Conservation (phyloP, 2,329 filamentous ascomycete genomes). For the Calycina marina region DNA sequence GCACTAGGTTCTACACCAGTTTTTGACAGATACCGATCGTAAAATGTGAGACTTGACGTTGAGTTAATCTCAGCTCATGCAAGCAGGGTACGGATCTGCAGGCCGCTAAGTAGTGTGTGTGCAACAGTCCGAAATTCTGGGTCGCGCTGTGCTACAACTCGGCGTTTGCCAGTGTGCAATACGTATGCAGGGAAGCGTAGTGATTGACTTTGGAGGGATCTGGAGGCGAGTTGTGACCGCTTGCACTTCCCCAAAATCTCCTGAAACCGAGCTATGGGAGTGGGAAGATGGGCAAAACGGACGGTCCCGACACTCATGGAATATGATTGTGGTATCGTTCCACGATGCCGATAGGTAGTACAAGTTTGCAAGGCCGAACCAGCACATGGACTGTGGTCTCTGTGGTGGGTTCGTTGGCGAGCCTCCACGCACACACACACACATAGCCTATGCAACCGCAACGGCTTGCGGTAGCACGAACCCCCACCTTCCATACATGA, state of each 20-base stretch:
- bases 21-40: too few species aligned
- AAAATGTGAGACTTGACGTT: constrained; percentile 10
- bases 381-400: neutral
- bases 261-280: too few species aligned
- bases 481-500: constrained; percentile 9
- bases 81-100: constrained; percentile 6
- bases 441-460: constrained; percentile 1
- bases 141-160: constrained; percentile 5
- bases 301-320: too few species aligned
- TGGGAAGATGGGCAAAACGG: too few species aligned
- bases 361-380: neutral
- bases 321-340: too few species aligned
- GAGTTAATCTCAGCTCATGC: constrained; percentile 3
- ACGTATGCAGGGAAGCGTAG: neutral
- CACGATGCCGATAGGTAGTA: neutral
- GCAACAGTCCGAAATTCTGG: constrained; percentile 8
- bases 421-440: too few species aligned
- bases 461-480: constrained; percentile 1
- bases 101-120: constrained; percentile 5
- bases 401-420: neutral
- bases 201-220: neutral
- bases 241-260: too few species aligned
- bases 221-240: neutral
- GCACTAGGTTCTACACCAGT: too few species aligned
- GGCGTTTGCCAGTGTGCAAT: constrained; percentile 9